Evolutionary conservation across 1,284 basidiomycete genomes (phyloP), one percentile per base, ranked within the genome.

Genomic region (Ustilago crameri): DNA sequence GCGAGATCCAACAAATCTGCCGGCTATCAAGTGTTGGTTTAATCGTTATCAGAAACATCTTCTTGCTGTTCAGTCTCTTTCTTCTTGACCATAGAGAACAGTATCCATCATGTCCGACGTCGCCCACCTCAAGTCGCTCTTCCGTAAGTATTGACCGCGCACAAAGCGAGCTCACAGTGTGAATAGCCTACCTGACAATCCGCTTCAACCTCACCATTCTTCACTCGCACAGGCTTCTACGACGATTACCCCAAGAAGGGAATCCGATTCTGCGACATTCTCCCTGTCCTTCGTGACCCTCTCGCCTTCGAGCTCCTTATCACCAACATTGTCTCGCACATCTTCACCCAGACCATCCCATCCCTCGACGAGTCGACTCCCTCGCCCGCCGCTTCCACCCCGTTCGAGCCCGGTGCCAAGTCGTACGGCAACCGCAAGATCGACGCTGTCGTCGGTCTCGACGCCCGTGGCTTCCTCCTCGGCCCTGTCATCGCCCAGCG

Each of bases 381-480:
- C 3, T 40, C 58, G 3, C 27, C 51, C 2, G 27, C 50, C 8
- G 14, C 35, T 1, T 15, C 62, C 4, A 64, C 64, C n/a, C 57
- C 54, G 15, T 51, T 65, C 41, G 65, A 76, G 51, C 51, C 71
- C 5, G 71, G 71, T 34, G 64, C 71, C 12, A 51, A 51, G 32
- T 55, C 65, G 22, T 64, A 60, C 64, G 55, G 60, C 44, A 66
- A 35, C 52, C 65, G 63, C 43, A 77, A 91, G 84, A 90, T 98
- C 72, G 95, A 98, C 84, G 92, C 93, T 50, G 88, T 99, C 65
- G 93, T 99, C 57, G 96, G 93, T 35, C 88, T 98, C 42, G 96
- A 99, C 84, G 95, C 95, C 18, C 88, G 96, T 60, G 96, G 96
- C 9, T 99, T 99, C 87, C 88, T 99, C 50, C 85, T 99, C 17